These are phyloP conservation scores for Crucihimalaya himalaica DNA, from an alignment of 345 rosid genomes.

Conservation along the genomic window DNA sequence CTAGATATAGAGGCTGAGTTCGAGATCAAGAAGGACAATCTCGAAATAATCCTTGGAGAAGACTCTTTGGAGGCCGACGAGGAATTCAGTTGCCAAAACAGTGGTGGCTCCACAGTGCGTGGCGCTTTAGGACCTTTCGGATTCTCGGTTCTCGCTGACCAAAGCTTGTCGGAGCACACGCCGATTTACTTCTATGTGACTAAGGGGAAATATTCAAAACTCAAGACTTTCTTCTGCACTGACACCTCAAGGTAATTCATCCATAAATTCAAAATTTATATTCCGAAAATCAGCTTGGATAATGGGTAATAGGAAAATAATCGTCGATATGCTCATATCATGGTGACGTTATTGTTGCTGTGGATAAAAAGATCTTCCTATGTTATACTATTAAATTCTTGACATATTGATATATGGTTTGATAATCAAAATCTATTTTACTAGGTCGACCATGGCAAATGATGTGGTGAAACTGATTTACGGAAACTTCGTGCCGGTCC, in stretches of 20 bases:
- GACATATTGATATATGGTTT: neutral
- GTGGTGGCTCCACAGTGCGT: conserved; percentile 56
- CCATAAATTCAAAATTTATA: neutral
- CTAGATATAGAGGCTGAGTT: conserved; percentile 67
- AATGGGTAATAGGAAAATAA: no score
- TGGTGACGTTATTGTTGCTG: no score
- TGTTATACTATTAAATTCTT: no score
- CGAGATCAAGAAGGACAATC: conserved; percentile 35
- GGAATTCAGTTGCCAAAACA: conserved; percentile 38
- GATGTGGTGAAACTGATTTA: conserved; percentile 59
- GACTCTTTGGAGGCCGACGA: conserved; percentile 38
- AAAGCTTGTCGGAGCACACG: conserved; percentile 67
- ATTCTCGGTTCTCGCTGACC: conserved; percentile 63
- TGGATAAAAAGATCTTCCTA: neutral
- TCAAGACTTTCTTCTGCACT: conserved; percentile 60
- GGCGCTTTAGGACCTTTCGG: conserved; percentile 79
- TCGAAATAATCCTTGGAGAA: conserved; percentile 37
- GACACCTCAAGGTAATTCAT: conserved; percentile 67
- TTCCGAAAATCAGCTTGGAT: no score
- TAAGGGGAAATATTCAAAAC: conserved; percentile 40
- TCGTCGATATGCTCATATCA: no score
- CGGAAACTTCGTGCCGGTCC: conserved; percentile 70
- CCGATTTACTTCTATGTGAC: conserved; percentile 66
- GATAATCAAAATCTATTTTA: neutral
- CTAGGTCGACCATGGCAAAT: conserved; percentile 69